Conservation (phyloP, 805 yeast genomes). For the Candida maesae region DNA sequence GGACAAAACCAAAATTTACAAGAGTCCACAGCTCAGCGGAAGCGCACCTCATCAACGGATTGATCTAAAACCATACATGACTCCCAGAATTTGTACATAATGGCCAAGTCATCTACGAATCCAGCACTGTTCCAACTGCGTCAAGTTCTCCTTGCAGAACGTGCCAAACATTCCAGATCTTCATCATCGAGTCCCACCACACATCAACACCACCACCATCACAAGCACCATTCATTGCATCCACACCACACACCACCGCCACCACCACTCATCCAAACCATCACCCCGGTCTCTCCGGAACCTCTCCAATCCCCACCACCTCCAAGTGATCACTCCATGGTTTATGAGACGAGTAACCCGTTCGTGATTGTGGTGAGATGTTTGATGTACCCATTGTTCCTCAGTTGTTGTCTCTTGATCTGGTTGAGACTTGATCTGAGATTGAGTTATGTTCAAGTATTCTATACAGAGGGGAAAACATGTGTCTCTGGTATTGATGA, state of each 20-base stretch:
- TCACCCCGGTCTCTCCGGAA: constrained; percentile 1
- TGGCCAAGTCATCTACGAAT: neutral
- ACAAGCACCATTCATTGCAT: too few species aligned
- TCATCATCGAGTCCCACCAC: neutral
- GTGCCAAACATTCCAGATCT: constrained; percentile 1
- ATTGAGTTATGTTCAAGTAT: neutral
- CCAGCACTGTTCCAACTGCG: constrained; percentile 8
- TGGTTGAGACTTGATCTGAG: constrained; percentile 4
- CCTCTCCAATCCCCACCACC: neutral
- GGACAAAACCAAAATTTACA: too few species aligned
- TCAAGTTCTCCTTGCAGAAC: constrained; percentile 8
- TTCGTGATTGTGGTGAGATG: neutral
- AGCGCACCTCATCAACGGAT: neutral
- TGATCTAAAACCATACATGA: neutral
- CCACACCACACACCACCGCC: neutral
- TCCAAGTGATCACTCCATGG: neutral
- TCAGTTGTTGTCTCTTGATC: neutral
- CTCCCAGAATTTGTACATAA: too few species aligned
- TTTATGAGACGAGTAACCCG: neutral
- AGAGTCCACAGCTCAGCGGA: too few species aligned
- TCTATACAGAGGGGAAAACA: neutral
- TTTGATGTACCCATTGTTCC: constrained; percentile 1
- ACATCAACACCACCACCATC: neutral
- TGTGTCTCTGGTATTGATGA: neutral
- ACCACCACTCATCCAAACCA: neutral